A percentile compares a stretch with the other conserved stretches of the same genome.
Evolutionary conservation across 169 alveolate species (phyloP).

Genomic region (Plasmodium fragile): DNA sequence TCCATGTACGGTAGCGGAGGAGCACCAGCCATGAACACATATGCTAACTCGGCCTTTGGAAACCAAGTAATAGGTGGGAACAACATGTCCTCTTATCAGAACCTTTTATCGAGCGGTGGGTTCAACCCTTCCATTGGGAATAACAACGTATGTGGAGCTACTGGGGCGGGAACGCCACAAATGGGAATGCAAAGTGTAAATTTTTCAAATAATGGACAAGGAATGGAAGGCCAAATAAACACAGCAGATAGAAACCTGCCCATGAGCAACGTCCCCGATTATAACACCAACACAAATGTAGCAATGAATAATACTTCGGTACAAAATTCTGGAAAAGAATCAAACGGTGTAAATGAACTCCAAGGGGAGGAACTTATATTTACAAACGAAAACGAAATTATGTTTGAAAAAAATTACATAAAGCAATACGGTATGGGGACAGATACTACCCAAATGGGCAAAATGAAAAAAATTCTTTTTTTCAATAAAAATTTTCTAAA

Average conservation of each 20-base stretch:
- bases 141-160: not conserved
- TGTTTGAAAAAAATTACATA: slow-evolving; percentile 51
- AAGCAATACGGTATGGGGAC: not conserved
- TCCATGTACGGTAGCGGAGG: not conserved
- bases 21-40: not conserved
- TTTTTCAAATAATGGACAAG: not conserved
- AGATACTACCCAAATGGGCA: slow-evolving; percentile 1
- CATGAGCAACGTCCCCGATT: not conserved
- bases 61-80: not conserved
- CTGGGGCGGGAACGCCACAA: not conserved
- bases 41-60: not conserved
- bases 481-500: slow-evolving; percentile 50
- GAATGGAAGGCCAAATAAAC: not conserved
- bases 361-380: slow-evolving; percentile 2
- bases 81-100: slow-evolving; percentile 4
- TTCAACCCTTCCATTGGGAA: not conserved
- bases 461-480: slow-evolving; percentile 17
- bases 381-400: slow-evolving; percentile 54
- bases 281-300: not conserved
- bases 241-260: not conserved
- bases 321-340: not conserved
- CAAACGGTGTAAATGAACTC: not conserved
- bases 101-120: slow-evolving; percentile 16
- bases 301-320: not conserved
- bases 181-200: not conserved